Evolutionary conservation across 495 filamentous ascomycete genomes (phyloP).

Genomic region (Xylaria venustula): DNA sequence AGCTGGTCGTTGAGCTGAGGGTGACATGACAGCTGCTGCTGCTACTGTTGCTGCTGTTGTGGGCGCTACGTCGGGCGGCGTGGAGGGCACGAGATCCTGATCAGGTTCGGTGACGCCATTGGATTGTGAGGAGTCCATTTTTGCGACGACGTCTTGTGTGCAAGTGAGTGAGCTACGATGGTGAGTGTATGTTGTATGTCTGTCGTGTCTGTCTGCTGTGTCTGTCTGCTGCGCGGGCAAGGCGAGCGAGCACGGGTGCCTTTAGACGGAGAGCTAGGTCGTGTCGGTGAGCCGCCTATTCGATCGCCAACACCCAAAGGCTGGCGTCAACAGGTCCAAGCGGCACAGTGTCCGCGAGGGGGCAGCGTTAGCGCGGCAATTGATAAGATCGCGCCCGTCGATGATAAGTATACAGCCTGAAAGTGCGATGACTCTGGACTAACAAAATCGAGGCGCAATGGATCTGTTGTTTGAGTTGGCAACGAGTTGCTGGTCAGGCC

Average conservation of each 20-base stretch:
- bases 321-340: neutral
- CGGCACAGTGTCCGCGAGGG: conserved; percentile 11
- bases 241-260: neutral
- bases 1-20: neutral
- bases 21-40: conserved; percentile 1
- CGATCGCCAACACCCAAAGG: neutral
- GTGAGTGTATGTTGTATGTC: no score
- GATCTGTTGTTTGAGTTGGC: neutral
- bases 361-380: neutral
- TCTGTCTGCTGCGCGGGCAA: neutral
- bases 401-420: neutral
- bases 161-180: neutral
- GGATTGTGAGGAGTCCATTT: conserved; percentile 20
- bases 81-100: conserved; percentile 39
- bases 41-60: conserved; percentile 10
- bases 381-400: neutral
- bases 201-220: neutral
- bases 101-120: conserved; percentile 26
- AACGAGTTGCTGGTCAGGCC: neutral
- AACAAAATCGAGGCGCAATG: neutral
- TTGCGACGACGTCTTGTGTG: neutral
- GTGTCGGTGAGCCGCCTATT: neutral
- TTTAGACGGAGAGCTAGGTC: no score
- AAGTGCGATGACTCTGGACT: neutral
- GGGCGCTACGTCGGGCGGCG: conserved; percentile 35